These are phyloP conservation scores for Botrytis deweyae DNA, from an alignment of 2,329 filamentous ascomycete genomes.

Conservation along the genomic window DNA sequence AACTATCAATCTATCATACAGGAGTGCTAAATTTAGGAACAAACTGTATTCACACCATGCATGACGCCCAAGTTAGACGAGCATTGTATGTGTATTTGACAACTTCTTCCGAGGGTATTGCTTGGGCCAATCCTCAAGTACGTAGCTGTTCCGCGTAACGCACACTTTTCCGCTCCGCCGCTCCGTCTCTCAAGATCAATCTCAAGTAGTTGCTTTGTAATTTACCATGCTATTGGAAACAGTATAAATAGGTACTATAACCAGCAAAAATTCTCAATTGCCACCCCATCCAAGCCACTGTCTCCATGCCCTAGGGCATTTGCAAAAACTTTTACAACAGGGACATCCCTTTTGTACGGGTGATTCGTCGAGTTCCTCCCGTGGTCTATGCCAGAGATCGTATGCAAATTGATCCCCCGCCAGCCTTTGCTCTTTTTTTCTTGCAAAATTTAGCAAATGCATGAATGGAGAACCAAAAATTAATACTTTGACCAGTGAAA, in stretches of 20 bases:
- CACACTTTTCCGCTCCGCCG: no score
- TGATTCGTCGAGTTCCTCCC: slow-evolving; percentile 16
- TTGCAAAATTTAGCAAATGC: slow-evolving; percentile 1
- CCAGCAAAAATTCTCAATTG: neutral
- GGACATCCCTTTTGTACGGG: neutral
- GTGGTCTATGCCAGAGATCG: slow-evolving; percentile 9
- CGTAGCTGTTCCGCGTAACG: neutral
- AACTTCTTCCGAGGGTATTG: neutral
- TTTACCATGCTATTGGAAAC: neutral
- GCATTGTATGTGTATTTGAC: neutral
- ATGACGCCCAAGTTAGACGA: neutral
- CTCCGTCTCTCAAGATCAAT: neutral
- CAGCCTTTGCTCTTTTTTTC: neutral
- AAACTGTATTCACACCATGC: neutral
- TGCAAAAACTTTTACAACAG: neutral
- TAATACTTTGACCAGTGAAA: slow-evolving; percentile 11
- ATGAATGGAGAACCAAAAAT: neutral
- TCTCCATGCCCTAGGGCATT: neutral
- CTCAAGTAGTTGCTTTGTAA: neutral
- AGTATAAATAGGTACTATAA: neutral
- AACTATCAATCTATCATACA: neutral
- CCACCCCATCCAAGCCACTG: slow-evolving; percentile 2
- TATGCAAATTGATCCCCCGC: slow-evolving; percentile 17
- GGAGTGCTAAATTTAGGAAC: no score
- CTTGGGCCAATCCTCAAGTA: neutral